Evolutionary conservation across 345 rosid species (phyloP), one percentile per base, ranked within the genome.

Genomic region (Lumnitzera littorea): DNA sequence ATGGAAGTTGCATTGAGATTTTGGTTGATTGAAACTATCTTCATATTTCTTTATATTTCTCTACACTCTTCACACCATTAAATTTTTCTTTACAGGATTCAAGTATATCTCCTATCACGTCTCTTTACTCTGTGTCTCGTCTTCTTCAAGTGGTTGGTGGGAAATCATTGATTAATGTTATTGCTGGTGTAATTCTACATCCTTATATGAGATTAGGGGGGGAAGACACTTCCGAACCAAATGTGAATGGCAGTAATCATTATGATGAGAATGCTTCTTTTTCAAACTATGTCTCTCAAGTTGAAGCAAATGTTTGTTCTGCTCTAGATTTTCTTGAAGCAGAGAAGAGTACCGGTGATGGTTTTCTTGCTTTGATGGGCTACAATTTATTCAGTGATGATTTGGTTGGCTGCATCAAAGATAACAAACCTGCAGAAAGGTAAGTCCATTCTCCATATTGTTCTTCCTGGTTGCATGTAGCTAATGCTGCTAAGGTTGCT

Each of bases 131-230:
- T 53, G 67, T 86, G 72, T 72, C 82, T 71, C 82, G 67, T 47
- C 67, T 81, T 72, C 68, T 83, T 74, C 89, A 79, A 78, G 82
- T 86, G 55, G 74, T 86, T 65, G 87, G 85, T 48, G 87, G 83
- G 66, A 74, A 63, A 58, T 41, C 66, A 48, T 69, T 86, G 43
- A 51, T 69, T 53, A 76, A 79, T 48, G 57, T 68, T 57, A 77
- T 83, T 24, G 79, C 83, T 46, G 58, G 62, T 60, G 51, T 67
- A 41, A 62, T 81, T 67, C 55, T 86, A 51, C 72, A 72, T 67
- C 83, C 80, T 67, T 77, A 64, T 56, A 62, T 62, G 64, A 65
- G 58, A 63, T 67, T 31, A 48, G 67, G 67, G 13, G 23, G 29
- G 50, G 59, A 56, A 60, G 72, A 70, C 52, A 59, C 73, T 57